Evolutionary conservation across 179 eudicot genomes (phyloP), one percentile per base, ranked within the genome.

Genomic region (Gypsophila paniculata): DNA sequence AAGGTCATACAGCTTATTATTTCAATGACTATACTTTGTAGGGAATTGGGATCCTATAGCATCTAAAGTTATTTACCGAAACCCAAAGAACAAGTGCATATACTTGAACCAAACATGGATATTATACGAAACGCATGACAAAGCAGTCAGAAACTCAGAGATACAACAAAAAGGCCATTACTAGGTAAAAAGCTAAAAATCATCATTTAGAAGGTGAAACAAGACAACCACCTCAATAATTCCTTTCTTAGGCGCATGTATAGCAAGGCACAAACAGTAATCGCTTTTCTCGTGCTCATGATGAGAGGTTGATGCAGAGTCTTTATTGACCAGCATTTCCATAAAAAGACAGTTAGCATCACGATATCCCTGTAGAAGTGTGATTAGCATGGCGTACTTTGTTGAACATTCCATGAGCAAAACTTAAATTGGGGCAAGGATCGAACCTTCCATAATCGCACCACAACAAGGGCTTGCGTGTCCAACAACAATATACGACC

Each of bases 171-270:
- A 62, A 0, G 15, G 15, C 3, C 25, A 3, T 17, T 0, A 49
- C 59, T 26, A 23, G 34, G 8, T 1, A 0, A 51, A 49, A 53
- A n/a, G n/a, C n/a, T n/a, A n/a, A n/a, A 32, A 34, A 0, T 34
- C 48, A 21, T 1, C 19, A 71, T 12, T 14, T 29, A 58, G 4
- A 25, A 53, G 17, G 60, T 19, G 38, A 71, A 71, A 39, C 19
- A 26, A 51, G 72, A 46, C 5, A 14, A 32, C 44, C 84, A 94
- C 99, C 99, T 94, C 97, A 54, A 94, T 81, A 59, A 94, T 92
- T 72, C 93, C 99, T 84, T 94, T 94, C 51, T 87, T 81, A 66
- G 99, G 97, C 42, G 99, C 99, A 75, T 94, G 97, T 72, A 94
- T 90, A 53, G 95, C 97, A 57, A 94, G 83, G 69, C 99, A 94